Conservation (phyloP, 768 basidiomycete species). For the Boletales sp. region DNA sequence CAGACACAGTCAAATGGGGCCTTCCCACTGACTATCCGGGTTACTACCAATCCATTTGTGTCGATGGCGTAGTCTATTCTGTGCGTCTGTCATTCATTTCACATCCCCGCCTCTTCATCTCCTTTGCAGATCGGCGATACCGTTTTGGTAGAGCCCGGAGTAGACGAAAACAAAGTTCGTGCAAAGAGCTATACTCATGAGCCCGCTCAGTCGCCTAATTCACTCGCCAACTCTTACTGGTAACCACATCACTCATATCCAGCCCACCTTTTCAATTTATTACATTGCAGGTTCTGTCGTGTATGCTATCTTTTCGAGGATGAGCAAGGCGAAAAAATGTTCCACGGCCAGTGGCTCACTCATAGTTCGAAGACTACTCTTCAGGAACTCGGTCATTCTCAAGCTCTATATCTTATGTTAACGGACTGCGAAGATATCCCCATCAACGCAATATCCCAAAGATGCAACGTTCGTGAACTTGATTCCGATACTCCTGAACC, state of each 20-base stretch:
- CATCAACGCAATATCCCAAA: conserved; percentile 54
- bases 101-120: conserved; percentile 7
- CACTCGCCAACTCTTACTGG: conserved; percentile 59
- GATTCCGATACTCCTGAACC: conserved; percentile 43
- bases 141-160: conserved; percentile 60
- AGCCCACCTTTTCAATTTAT: not conserved
- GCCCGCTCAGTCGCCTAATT: conserved; percentile 48
- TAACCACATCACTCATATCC: conserved; percentile 28
- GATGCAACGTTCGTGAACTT: conserved; percentile 49
- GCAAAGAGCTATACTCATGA: conserved; percentile 38
- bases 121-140: conserved; percentile 53
- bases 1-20: conserved; percentile 34
- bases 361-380: conserved; percentile 63
- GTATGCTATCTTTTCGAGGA: conserved; percentile 62
- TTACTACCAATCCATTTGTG: conserved; percentile 43
- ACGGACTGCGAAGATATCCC: conserved; percentile 53
- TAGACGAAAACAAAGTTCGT: conserved; percentile 41
- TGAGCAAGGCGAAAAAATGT: conserved; percentile 39
- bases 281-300: conserved; percentile 58
- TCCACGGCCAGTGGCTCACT: conserved; percentile 70
- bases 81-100: conserved; percentile 33
- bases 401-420: conserved; percentile 52
- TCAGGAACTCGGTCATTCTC: conserved; percentile 64
- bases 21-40: conserved; percentile 18
- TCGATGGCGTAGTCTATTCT: conserved; percentile 57